These are phyloP conservation scores for Ceratonia siliqua DNA, from an alignment of 306 rosid genomes.

Conservation along the genomic window DNA sequence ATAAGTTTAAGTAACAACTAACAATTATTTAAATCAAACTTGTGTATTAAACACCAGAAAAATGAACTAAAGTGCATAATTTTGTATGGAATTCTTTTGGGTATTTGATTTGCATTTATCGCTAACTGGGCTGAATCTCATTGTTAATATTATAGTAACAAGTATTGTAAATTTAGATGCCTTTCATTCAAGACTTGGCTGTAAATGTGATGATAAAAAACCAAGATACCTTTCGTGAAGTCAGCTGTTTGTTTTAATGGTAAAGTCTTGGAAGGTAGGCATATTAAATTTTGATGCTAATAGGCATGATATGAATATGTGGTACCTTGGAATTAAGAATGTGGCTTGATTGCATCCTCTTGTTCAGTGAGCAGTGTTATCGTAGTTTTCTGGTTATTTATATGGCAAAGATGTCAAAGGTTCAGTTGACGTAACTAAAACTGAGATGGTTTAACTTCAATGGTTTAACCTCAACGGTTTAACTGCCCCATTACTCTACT, in stretches of 20 bases:
- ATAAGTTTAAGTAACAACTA: not conserved
- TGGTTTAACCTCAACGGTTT: constrained; percentile 6
- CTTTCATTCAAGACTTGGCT: not conserved
- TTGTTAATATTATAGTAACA: not conserved
- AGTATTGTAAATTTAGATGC: not conserved
- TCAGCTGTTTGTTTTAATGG: not conserved
- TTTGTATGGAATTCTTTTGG: not conserved
- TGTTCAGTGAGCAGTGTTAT: not conserved
- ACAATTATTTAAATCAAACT: not conserved
- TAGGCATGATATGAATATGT: not conserved
- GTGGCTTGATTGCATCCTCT: constrained; percentile 9
- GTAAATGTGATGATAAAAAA: not conserved
- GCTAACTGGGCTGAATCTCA: not conserved
- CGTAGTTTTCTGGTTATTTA: not conserved
- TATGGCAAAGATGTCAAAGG: constrained; percentile 6
- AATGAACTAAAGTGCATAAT: not conserved
- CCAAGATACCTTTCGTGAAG: constrained; percentile 1
- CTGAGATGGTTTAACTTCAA: not conserved
- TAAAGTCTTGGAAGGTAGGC: not conserved
- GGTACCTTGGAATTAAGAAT: not conserved
- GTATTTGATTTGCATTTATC: constrained; percentile 12
- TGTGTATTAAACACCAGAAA: not conserved
- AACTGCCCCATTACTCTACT: not conserved
- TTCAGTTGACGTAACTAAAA: not conserved
- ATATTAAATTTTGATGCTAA: not conserved